phyloP scores from a whole-genome alignment of 306 rosid species.

The Cicer judaicum region DNA sequence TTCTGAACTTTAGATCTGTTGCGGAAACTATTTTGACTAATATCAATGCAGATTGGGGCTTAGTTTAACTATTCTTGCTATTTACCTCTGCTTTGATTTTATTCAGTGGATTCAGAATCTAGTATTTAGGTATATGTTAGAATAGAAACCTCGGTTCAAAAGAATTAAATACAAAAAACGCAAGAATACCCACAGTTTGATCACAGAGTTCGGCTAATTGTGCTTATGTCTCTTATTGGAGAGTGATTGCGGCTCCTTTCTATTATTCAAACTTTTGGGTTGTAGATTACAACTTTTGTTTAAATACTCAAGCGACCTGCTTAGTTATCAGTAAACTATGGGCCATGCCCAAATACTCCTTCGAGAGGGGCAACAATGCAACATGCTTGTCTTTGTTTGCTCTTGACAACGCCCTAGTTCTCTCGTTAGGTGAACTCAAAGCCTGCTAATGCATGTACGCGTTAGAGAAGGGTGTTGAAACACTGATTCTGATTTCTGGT shows the following conservation, averaged over 20 bases:
- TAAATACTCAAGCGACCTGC: too few species aligned
- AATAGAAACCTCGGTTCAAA: too few species aligned
- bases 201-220: too few species aligned
- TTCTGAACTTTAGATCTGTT: slow-evolving; percentile 15
- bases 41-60: slow-evolving; percentile 18
- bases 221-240: too few species aligned
- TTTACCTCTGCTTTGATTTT: slow-evolving; percentile 19
- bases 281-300: too few species aligned
- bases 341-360: background rate
- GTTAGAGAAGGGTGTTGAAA: slow-evolving; percentile 42
- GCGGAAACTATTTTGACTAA: slow-evolving; percentile 14
- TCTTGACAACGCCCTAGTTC: slow-evolving; percentile 45
- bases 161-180: too few species aligned
- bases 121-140: background rate
- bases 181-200: too few species aligned
- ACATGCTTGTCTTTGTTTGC: slow-evolving; percentile 14
- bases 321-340: too few species aligned
- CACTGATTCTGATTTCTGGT: slow-evolving; percentile 41
- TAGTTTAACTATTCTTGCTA: slow-evolving; percentile 32
- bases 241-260: too few species aligned
- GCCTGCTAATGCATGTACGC: too few species aligned
- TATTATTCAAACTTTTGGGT: too few species aligned
- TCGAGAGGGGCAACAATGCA: background rate
- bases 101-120: slow-evolving; percentile 6
- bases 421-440: slow-evolving; percentile 14